A percentile compares a stretch with the other conserved stretches of the same genome.
phyloP scores from a whole-genome alignment of 495 filamentous ascomycete genomes.

The Penicillium longicatenatum region DNA sequence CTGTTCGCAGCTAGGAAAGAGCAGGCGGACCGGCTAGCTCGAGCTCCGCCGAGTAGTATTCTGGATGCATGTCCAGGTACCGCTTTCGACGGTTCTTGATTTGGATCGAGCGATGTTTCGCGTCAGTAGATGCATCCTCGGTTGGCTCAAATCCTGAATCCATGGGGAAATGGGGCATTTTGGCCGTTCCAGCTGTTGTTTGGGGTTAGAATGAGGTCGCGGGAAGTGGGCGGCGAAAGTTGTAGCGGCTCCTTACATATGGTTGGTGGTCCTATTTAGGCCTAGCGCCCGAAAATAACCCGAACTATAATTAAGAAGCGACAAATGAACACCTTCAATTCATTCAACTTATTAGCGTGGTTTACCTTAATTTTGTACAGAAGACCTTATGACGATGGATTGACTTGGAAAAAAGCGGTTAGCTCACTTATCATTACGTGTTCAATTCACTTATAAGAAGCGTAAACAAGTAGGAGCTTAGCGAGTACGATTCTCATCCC shows the following conservation, averaged over 20 bases:
- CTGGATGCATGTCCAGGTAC: constrained; percentile 63
- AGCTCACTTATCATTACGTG: too few species aligned
- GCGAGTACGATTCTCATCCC: too few species aligned
- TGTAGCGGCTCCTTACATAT: neutral
- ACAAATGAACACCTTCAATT: too few species aligned
- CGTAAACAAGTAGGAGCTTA: too few species aligned
- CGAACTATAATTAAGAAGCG: neutral
- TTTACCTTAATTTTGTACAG: too few species aligned
- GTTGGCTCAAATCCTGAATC: constrained; percentile 24
- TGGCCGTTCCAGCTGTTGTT: constrained; percentile 17
- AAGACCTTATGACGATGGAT: too few species aligned
- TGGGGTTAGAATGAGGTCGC: constrained; percentile 23
- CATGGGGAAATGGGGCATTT: constrained; percentile 47
- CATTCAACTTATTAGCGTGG: too few species aligned
- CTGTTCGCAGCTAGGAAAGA: constrained; percentile 27
- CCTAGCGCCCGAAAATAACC: neutral
- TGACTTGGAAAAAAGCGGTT: too few species aligned
- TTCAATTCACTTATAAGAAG: too few species aligned
- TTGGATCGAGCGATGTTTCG: constrained; percentile 32
- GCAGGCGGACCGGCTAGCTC: constrained; percentile 63
- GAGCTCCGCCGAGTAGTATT: constrained; percentile 64
- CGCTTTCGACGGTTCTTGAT: constrained; percentile 65
- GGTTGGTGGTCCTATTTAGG: neutral
- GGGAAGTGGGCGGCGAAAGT: constrained; percentile 38
- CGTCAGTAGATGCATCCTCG: constrained; percentile 12